These are phyloP conservation scores for Pichia sp. DNA, from an alignment of 1,139 yeast species.

Conservation along the genomic window DNA sequence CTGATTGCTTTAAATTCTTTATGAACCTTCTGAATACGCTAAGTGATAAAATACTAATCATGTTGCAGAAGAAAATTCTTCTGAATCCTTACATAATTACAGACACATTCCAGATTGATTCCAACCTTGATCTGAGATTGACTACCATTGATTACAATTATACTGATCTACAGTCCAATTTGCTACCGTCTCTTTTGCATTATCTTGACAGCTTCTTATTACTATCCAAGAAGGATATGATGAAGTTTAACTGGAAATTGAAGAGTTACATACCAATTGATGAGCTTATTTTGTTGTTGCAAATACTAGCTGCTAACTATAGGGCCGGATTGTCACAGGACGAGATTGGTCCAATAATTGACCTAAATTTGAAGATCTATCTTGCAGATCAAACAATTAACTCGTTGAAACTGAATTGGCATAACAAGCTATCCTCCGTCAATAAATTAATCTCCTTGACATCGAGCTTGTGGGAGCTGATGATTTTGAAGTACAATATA, in stretches of 20 bases:
- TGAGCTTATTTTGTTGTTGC: constrained; percentile 47
- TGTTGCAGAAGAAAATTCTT: constrained; percentile 48
- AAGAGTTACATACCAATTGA: constrained; percentile 54
- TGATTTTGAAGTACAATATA: constrained; percentile 16
- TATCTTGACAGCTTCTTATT: constrained; percentile 47
- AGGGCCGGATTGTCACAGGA: constrained; percentile 29
- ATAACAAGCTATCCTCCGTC: constrained; percentile 18
- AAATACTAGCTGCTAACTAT: constrained; percentile 46
- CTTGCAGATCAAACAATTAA: constrained; percentile 18
- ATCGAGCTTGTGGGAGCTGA: constrained; percentile 19
- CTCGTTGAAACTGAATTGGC: constrained; percentile 19
- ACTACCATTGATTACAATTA: constrained; percentile 34
- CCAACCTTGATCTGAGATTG: constrained; percentile 30
- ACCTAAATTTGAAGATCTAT: constrained; percentile 19
- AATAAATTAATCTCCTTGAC: constrained; percentile 18
- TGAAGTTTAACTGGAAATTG: constrained; percentile 50
- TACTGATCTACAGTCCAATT: constrained; percentile 43
- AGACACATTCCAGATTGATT: constrained; percentile 30
- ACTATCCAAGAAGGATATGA: constrained; percentile 30
- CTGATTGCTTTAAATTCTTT: constrained; percentile 37
- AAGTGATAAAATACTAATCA: constrained; percentile 49
- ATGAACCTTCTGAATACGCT: constrained; percentile 42
- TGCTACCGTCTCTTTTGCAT: constrained; percentile 52
- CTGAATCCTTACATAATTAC: constrained; percentile 15
- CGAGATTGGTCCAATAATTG: constrained; percentile 7